Percentiles rank a stretch among this genome's conserved stretches.
Evolutionary conservation across 345 rosid genomes (phyloP).

Genomic region (Lumnitzera racemosa): DNA sequence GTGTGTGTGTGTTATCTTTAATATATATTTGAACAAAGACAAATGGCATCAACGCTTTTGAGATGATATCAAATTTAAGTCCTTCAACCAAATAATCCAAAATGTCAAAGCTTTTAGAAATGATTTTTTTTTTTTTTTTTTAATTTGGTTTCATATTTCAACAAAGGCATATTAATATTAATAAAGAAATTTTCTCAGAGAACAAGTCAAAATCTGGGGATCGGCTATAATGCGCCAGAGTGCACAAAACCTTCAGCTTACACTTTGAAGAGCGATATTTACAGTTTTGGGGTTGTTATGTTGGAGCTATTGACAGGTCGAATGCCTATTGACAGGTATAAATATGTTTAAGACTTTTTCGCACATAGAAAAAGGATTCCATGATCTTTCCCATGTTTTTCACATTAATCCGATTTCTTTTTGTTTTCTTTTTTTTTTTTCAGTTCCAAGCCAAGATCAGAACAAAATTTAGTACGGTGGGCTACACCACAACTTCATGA

Average conservation of each 20-base stretch:
- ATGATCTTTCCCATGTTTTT: background rate
- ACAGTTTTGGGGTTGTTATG: slow-evolving; percentile 97
- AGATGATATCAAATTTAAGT: no score
- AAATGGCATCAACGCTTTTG: no score
- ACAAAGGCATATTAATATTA: background rate
- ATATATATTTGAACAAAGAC: no score
- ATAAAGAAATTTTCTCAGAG: slow-evolving; percentile 26
- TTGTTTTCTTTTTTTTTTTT: no score
- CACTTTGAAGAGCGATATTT: slow-evolving; percentile 79
- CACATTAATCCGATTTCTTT: background rate
- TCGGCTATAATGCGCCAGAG: slow-evolving; percentile 95
- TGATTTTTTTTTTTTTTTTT: no score
- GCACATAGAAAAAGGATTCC: background rate
- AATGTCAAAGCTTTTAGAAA: no score
- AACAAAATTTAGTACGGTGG: slow-evolving; percentile 81
- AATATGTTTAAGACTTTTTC: background rate
- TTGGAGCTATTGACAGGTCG: slow-evolving; percentile 82
- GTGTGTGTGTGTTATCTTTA: no score
- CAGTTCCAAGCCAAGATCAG: slow-evolving; percentile 60
- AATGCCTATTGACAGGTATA: slow-evolving; percentile 72
- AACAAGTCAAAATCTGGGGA: slow-evolving; percentile 85
- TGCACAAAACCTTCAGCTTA: slow-evolving; percentile 63
- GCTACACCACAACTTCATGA: slow-evolving; percentile 72
- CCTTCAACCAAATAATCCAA: no score
- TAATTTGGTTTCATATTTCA: background rate